Base-by-base conservation (phyloP, 176 grass and related monocot species). In the Bolboschoenus planiculmis region DNA sequence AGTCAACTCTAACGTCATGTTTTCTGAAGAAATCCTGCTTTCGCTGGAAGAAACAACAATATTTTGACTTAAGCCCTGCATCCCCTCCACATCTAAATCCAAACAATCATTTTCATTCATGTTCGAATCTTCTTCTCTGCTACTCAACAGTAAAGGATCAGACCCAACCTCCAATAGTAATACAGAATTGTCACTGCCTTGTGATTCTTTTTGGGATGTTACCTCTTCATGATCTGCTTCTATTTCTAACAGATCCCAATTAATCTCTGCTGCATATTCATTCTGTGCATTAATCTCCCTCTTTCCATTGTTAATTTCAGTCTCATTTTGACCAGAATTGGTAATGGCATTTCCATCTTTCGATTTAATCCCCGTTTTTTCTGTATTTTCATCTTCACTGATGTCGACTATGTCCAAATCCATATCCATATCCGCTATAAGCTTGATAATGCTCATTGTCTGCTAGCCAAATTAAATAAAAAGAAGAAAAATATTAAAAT, bases 361-460 rank as follows among this genome's bases (percentile, higher is more conserved):
- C 10, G 1, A 0, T 20, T 65, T 5, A 46, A 44, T 39, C 56
- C 14, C 80, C 20, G 21, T 66, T 20, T 34, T 13, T 27, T 59
- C 53, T 34, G 15, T 53, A 55, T 21, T 54, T 33, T 85, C 87
- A 23, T 42, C 83, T 43, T 89, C 87, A 82, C 64, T 82, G 13
- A 89, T 33, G 24, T 89, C 80, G 30, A 83, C 37, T 27, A 80
- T 79, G 58, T 86, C 88, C 72, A 84, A 54, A 63, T 89, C 80
- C 79, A 80, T 86, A 51, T 79, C 81, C 7, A 73, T 89, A 39
- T 86, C 88, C 11, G 70, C 71, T 1, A 89, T 61, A 11, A 89
- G 47, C 0, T 55, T 60, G 18, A 30, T 78, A 39, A 86, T 86
- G 79, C 79, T 86, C 70, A 75, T 86, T 78, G 43, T 80, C 72